Evolutionary conservation across 441 rosid species (phyloP).

Genomic region (Iberis amara): DNA sequence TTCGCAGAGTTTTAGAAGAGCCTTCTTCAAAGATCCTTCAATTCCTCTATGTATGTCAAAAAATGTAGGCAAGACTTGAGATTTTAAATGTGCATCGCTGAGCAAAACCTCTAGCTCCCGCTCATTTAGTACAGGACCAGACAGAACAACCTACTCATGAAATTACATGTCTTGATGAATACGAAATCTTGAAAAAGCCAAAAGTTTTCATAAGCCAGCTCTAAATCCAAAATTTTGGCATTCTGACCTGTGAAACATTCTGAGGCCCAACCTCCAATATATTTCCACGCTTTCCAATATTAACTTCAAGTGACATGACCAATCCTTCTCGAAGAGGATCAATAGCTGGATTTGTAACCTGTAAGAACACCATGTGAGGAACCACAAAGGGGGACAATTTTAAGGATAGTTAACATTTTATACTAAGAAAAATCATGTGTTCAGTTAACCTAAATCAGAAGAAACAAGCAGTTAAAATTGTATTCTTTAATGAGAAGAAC

Average conservation of each 20-base stretch:
- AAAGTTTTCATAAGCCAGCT: slow-evolving; percentile 12
- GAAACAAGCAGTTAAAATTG: background rate
- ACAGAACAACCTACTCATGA: slow-evolving; percentile 62
- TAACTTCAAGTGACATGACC: slow-evolving; percentile 98
- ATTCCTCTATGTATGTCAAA: slow-evolving; percentile 91
- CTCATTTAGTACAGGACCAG: slow-evolving; percentile 91
- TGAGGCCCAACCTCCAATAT: slow-evolving; percentile 93
- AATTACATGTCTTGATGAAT: slow-evolving; percentile 19
- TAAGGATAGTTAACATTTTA: slow-evolving; percentile 11
- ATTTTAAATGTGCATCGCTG: slow-evolving; percentile 63
- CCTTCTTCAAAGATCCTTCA: slow-evolving; percentile 80
- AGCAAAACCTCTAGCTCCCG: slow-evolving; percentile 85
- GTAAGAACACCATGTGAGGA: slow-evolving; percentile 24
- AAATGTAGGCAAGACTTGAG: slow-evolving; percentile 65
- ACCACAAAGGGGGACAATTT: background rate
- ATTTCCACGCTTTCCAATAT: slow-evolving; percentile 92
- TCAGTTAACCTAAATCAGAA: slow-evolving; percentile 5
- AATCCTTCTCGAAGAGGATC: slow-evolving; percentile 98
- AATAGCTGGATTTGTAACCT: slow-evolving; percentile 99
- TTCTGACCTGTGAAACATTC: slow-evolving; percentile 83
- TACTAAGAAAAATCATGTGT: background rate
- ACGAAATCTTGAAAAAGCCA: slow-evolving; percentile 22
- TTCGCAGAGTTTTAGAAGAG: slow-evolving; percentile 74
- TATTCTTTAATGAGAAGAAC: slow-evolving; percentile 20
- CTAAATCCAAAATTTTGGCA: slow-evolving; percentile 17